These are phyloP conservation scores for Pachyrhizus erosus DNA, from an alignment of 306 rosid genomes.

Conservation along the genomic window DNA sequence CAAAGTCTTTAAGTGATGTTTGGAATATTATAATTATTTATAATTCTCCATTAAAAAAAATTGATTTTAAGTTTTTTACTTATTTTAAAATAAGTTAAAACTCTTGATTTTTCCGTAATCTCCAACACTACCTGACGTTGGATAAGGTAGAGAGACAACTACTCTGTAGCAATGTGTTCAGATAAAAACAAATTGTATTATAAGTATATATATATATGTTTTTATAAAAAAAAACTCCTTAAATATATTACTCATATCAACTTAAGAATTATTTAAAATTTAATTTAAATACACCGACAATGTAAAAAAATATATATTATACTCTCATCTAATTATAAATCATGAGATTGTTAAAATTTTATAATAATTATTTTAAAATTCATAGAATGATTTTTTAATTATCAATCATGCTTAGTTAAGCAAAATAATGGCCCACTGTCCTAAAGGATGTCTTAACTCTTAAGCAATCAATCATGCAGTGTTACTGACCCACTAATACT, in stretches of 20 bases:
- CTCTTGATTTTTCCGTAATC: neutral
- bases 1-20: neutral
- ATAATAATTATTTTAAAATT: too few species aligned
- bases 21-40: neutral
- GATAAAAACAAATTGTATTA: too few species aligned
- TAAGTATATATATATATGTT: neutral
- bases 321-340: too few species aligned
- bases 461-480: constrained; percentile 24
- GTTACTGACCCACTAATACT: neutral
- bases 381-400: too few species aligned
- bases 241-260: neutral
- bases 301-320: too few species aligned
- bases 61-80: neutral
- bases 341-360: too few species aligned
- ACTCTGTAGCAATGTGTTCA: neutral
- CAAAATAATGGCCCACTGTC: neutral
- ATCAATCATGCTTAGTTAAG: neutral
- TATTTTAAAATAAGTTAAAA: neutral
- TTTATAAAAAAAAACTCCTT: neutral
- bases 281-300: neutral
- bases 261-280: neutral
- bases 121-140: neutral
- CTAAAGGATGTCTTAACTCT: neutral
- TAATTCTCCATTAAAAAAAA: neutral
- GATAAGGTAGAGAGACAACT: neutral